These are phyloP conservation scores for Rhizophagus sp. DNA, from an alignment of 192 early-diverging fungal species.

Conservation along the genomic window DNA sequence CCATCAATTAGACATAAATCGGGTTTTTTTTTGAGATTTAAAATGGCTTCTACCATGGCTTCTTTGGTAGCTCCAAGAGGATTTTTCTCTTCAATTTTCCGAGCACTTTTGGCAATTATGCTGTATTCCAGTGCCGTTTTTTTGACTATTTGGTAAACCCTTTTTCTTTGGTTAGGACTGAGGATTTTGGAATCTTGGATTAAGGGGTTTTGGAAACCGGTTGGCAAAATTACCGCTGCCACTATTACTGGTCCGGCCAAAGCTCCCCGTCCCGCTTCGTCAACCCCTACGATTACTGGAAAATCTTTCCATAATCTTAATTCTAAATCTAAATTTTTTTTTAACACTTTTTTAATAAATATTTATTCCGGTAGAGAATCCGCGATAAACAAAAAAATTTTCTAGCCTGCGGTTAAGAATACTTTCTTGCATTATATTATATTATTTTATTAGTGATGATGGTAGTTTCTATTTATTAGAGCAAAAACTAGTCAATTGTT, in stretches of 20 bases:
- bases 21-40: constrained; percentile 19
- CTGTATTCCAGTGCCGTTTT: not conserved
- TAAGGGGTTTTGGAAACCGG: constrained; percentile 9
- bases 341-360: too few species aligned
- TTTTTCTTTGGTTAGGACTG: constrained; percentile 21
- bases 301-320: constrained; percentile 8
- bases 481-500: too few species aligned
- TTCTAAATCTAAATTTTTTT: constrained; percentile 24
- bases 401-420: too few species aligned
- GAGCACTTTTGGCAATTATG: constrained; percentile 17
- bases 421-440: too few species aligned
- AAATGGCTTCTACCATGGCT: constrained; percentile 10
- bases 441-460: too few species aligned
- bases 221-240: constrained; percentile 7
- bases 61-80: constrained; percentile 14
- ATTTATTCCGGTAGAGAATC: too few species aligned
- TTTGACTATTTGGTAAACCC: constrained; percentile 6
- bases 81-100: constrained; percentile 11
- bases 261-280: constrained; percentile 18
- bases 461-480: too few species aligned
- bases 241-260: constrained; percentile 22
- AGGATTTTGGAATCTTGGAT: constrained; percentile 25
- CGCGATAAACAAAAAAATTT: too few species aligned
- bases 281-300: not conserved
- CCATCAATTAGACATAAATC: constrained; percentile 22